Percentiles rank a stretch among this genome's conserved stretches.
Conservation (phyloP, 129 eudicot genomes). For the Flaveria brownii region DNA sequence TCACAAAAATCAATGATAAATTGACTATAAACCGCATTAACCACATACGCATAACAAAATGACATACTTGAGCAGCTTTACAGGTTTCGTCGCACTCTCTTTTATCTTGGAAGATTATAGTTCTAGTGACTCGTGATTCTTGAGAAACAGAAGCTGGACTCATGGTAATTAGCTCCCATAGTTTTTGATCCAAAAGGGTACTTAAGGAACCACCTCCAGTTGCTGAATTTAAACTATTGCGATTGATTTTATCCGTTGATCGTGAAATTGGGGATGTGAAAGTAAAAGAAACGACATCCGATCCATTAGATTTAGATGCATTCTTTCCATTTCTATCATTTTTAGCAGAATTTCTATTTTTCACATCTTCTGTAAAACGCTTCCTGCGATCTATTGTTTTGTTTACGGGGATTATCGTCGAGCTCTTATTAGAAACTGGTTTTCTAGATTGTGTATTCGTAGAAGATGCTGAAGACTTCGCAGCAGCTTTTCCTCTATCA, state of each 20-base stretch:
- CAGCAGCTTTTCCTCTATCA: conserved; percentile 46
- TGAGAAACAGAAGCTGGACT: conserved; percentile 40
- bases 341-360: conserved; percentile 20
- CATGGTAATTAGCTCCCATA: conserved; percentile 52
- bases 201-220: conserved; percentile 65
- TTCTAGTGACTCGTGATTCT: conserved; percentile 28
- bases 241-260: conserved; percentile 33
- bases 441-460: conserved; percentile 15
- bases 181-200: conserved; percentile 60
- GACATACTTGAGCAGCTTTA: conserved; percentile 43
- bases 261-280: conserved; percentile 78
- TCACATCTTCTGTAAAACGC: conserved; percentile 51
- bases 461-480: conserved; percentile 37
- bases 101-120: conserved; percentile 28
- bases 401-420: conserved; percentile 30
- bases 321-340: conserved; percentile 6
- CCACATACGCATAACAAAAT: background rate
- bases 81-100: conserved; percentile 20
- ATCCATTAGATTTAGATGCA: conserved; percentile 52
- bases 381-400: conserved; percentile 41
- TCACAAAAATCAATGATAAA: background rate
- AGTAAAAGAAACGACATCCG: conserved; percentile 85
- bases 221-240: conserved; percentile 35
- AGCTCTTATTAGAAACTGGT: conserved; percentile 39
- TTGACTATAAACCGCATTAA: background rate